These are phyloP conservation scores for Cymbidium sinense DNA, from an alignment of 106 monocot species.

Conservation along the genomic window DNA sequence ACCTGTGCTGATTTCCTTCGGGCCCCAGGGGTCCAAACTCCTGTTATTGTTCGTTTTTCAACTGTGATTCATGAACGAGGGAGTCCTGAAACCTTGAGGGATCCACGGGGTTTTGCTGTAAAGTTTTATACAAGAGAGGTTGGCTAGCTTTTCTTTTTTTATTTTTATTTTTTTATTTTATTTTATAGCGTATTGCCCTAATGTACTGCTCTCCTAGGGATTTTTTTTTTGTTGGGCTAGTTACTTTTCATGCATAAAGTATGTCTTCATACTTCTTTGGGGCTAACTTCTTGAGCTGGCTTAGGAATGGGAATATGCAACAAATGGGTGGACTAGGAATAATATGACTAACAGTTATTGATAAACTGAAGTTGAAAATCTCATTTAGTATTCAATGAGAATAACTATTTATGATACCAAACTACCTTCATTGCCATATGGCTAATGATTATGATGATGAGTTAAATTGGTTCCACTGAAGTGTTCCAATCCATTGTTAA, in stretches of 20 bases:
- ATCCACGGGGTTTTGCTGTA: constrained; percentile 71
- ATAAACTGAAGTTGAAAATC: background rate
- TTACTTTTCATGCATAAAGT: background rate
- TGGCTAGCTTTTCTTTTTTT: background rate
- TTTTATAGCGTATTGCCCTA: background rate
- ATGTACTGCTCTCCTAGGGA: background rate
- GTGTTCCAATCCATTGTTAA: background rate
- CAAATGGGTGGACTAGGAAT: background rate
- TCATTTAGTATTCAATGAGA: background rate
- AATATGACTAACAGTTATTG: background rate
- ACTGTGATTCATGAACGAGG: constrained; percentile 78
- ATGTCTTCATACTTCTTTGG: background rate
- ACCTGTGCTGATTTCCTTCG: constrained; percentile 76
- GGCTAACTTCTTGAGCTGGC: background rate
- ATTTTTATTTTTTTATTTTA: background rate
- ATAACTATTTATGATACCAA: background rate
- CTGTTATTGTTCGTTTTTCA: constrained; percentile 68
- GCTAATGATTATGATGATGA: background rate
- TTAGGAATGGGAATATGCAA: no score
- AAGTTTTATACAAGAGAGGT: constrained; percentile 86
- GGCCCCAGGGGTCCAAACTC: constrained; percentile 63
- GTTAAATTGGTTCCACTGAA: background rate
- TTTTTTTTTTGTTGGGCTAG: background rate
- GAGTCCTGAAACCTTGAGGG: constrained; percentile 69
- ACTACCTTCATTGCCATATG: background rate